These are phyloP conservation scores for Aphanomyces stellatus DNA, from an alignment of 352 stramenopile species.

Conservation along the genomic window DNA sequence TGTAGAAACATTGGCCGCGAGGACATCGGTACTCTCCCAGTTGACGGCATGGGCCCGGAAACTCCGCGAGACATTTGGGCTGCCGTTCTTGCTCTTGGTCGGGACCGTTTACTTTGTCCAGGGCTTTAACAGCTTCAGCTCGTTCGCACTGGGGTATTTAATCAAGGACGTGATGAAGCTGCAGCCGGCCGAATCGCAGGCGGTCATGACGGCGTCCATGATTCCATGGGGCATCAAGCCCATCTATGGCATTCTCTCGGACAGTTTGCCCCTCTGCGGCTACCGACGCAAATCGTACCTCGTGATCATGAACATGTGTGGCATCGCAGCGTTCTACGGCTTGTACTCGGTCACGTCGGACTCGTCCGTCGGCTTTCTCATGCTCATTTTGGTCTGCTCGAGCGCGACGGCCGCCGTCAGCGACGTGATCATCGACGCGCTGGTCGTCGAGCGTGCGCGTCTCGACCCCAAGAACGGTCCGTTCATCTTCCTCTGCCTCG, in stretches of 20 bases:
- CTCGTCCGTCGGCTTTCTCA: conserved; percentile 32
- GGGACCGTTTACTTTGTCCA: conserved; percentile 90
- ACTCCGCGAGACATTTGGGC: conserved; percentile 55
- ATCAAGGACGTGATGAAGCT: conserved; percentile 96
- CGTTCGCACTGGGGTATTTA: conserved; percentile 92
- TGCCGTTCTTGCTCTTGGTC: conserved; percentile 59
- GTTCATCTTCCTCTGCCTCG: not conserved
- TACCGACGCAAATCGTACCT: conserved; percentile 95
- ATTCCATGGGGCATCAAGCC: conserved; percentile 95
- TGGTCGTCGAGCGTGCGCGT: conserved; percentile 92
- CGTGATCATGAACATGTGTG: conserved; percentile 75
- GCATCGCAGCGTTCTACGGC: conserved; percentile 43
- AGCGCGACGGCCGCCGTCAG: conserved; percentile 88
- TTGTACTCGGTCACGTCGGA: conserved; percentile 48
- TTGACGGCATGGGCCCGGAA: conserved; percentile 32
- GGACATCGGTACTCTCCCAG: not conserved
- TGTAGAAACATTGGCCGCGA: no score
- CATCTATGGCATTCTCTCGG: conserved; percentile 93
- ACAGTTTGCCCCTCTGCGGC: conserved; percentile 90
- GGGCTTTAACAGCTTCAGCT: conserved; percentile 89
- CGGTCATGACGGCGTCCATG: conserved; percentile 89
- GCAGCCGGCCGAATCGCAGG: conserved; percentile 87
- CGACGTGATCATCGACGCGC: conserved; percentile 95
- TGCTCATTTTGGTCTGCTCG: conserved; percentile 65
- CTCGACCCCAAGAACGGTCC: conserved; percentile 59